Evolutionary conservation across 2,329 filamentous ascomycete genomes (phyloP).

Genomic region (Botrytis sinoallii): DNA sequence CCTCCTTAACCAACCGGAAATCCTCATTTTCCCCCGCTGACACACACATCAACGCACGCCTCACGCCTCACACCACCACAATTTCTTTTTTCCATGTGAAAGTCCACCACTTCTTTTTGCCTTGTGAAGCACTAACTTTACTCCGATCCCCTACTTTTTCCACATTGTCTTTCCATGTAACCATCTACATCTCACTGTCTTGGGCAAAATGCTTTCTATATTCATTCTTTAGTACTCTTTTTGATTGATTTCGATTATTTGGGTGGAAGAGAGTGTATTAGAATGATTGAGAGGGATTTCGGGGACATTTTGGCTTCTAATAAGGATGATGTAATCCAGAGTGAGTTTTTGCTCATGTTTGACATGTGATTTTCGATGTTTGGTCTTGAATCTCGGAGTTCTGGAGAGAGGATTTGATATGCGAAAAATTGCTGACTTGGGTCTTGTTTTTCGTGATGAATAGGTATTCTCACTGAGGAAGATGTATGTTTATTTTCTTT

Average conservation of each 20-base stretch:
- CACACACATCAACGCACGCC: background rate
- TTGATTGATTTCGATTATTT: background rate
- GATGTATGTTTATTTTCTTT: constrained; percentile 32
- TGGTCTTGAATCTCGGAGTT: background rate
- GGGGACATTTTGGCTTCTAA: background rate
- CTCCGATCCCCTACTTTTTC: background rate
- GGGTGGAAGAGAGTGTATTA: background rate
- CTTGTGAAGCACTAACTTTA: background rate
- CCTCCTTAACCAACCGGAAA: background rate
- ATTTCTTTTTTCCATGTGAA: constrained; percentile 8
- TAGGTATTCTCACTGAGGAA: constrained; percentile 38
- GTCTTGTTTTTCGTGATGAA: background rate
- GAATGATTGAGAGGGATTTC: constrained; percentile 13
- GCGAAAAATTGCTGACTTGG: background rate
- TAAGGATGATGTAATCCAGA: constrained; percentile 29
- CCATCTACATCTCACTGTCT: background rate
- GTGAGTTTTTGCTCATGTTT: constrained; percentile 25
- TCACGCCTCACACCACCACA: background rate
- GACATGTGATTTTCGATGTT: constrained; percentile 34
- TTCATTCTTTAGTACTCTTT: background rate
- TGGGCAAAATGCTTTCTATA: background rate
- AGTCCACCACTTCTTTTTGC: background rate
- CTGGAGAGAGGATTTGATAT: background rate
- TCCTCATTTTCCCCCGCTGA: background rate
- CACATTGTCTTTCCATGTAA: background rate